Evolutionary conservation across 23 red algal genomes (phyloP).

Genomic region (Gracilaria vermiculophylla): DNA sequence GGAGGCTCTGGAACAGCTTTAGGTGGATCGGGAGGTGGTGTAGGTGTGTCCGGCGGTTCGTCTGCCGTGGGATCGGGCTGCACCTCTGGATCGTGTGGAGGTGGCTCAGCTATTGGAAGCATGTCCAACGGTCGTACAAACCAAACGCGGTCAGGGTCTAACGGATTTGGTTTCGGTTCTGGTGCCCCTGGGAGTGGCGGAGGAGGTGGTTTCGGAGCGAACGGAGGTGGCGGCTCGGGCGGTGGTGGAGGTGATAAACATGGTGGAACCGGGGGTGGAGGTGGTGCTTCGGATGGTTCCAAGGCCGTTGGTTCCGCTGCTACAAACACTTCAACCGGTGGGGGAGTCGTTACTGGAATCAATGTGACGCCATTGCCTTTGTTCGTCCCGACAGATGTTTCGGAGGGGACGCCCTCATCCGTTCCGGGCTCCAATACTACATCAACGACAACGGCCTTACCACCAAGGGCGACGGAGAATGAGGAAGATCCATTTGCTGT

Average conservation of each 20-base stretch:
- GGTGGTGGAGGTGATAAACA: slow-evolving; percentile 36
- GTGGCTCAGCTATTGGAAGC: slow-evolving; percentile 25
- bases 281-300: slow-evolving; percentile 35
- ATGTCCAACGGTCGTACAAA: not conserved
- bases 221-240: slow-evolving; percentile 34
- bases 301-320: slow-evolving; percentile 28
- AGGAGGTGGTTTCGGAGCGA: slow-evolving; percentile 43
- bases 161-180: slow-evolving; percentile 50
- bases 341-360: slow-evolving; percentile 17
- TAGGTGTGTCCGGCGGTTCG: slow-evolving; percentile 24
- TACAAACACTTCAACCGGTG: slow-evolving; percentile 31
- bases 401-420: not conserved
- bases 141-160: not conserved
- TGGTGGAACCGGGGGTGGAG: slow-evolving; percentile 47
- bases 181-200: slow-evolving; percentile 42
- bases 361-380: slow-evolving; percentile 2
- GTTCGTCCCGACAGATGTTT: not conserved
- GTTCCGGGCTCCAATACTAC: not conserved
- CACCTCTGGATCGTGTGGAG: slow-evolving; percentile 53
- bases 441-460: not conserved
- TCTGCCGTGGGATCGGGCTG: slow-evolving; percentile 43
- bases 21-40: slow-evolving; percentile 47
- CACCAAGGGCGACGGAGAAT: not conserved
- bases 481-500: not conserved
- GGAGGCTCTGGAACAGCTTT: slow-evolving; percentile 34